Evolutionary conservation across 768 basidiomycete species (phyloP).

Genomic region (Phlegmacium glaucopus): DNA sequence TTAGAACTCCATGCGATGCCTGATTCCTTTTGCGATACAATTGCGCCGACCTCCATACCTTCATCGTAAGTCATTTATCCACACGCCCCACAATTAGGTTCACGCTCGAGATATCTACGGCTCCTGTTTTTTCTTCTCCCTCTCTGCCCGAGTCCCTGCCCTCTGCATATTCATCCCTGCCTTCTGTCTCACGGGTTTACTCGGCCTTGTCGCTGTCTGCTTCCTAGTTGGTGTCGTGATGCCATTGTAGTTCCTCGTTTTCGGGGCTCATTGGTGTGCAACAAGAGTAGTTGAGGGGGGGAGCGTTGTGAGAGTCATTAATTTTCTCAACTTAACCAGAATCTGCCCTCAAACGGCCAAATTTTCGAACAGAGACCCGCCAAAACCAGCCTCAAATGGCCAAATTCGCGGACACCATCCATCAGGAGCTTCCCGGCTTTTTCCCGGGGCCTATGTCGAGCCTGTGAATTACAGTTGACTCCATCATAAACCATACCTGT

Average conservation of each 20-base stretch:
- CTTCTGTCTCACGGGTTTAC: constrained; percentile 55
- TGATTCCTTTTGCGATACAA: constrained; percentile 68
- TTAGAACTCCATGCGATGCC: constrained; percentile 61
- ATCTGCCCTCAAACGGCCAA: too few species aligned
- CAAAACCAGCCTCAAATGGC: too few species aligned
- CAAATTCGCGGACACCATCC: too few species aligned
- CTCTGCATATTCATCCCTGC: constrained; percentile 57
- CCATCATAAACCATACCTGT: too few species aligned
- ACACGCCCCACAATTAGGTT: constrained; percentile 31
- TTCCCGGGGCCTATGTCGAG: too few species aligned
- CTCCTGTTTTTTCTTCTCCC: constrained; percentile 65
- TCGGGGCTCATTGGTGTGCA: constrained; percentile 39
- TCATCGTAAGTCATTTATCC: constrained; percentile 44
- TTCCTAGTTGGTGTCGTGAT: constrained; percentile 56
- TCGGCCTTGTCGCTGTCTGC: constrained; percentile 54
- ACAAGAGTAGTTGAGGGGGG: constrained; percentile 22
- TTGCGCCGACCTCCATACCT: constrained; percentile 47
- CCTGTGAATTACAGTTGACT: too few species aligned
- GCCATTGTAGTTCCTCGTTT: constrained; percentile 65
- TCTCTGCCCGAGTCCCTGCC: constrained; percentile 62
- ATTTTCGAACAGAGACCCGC: too few species aligned
- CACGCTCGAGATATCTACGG: constrained; percentile 55
- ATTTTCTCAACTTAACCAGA: too few species aligned
- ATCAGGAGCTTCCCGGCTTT: too few species aligned
- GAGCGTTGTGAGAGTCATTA: constrained; percentile 17